phyloP scores from a whole-genome alignment of 306 rosid species.

The Acacia melanoxylon region DNA sequence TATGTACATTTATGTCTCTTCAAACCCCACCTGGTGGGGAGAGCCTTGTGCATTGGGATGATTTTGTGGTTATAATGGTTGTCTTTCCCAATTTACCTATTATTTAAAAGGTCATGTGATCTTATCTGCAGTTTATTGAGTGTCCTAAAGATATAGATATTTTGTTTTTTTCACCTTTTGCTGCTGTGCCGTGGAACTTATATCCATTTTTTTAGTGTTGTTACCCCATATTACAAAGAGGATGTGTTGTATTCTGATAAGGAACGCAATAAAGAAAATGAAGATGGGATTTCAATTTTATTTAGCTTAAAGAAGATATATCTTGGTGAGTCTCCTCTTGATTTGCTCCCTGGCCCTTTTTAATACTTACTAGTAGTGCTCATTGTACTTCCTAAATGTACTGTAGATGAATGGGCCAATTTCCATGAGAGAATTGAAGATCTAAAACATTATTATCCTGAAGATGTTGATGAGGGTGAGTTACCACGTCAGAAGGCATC shows the following conservation, averaged over 20 bases:
- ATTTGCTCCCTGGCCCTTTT: constrained; percentile 15
- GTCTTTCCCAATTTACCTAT: background rate
- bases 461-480: constrained; percentile 40
- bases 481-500: constrained; percentile 77
- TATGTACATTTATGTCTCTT: too few species aligned
- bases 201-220: constrained; percentile 60
- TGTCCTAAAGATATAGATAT: constrained; percentile 10
- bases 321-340: constrained; percentile 70
- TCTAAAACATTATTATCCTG: constrained; percentile 1
- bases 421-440: constrained; percentile 53
- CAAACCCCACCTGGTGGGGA: too few species aligned
- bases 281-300: constrained; percentile 90
- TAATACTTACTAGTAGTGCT: constrained; percentile 6
- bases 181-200: constrained; percentile 29
- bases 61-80: background rate
- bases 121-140: constrained; percentile 5
- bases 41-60: too few species aligned
- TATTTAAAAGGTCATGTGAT: background rate
- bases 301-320: constrained; percentile 86
- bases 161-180: background rate
- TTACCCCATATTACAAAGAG: constrained; percentile 94
- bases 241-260: constrained; percentile 75
- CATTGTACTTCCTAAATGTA: constrained; percentile 28
- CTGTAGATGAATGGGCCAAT: constrained; percentile 89
- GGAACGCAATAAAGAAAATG: constrained; percentile 70